Evolutionary conservation across 2,329 filamentous ascomycete species (phyloP), one percentile per base, ranked within the genome.

Genomic region (Zalaria sp.): DNA sequence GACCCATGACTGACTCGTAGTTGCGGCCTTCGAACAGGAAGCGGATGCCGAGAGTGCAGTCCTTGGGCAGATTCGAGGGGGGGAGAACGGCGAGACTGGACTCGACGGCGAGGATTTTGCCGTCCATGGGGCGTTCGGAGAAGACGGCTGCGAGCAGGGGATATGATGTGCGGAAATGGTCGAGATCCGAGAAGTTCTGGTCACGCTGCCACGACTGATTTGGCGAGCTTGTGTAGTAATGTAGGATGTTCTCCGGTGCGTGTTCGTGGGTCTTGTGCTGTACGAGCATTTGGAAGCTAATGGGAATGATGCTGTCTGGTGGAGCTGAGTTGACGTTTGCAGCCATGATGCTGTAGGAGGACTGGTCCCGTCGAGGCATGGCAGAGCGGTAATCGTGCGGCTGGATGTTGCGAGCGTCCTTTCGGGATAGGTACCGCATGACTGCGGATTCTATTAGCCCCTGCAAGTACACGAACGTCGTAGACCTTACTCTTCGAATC

Each of bases 271-370:
- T 18, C 32, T 56, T 57, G 18, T 56, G 58, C 41, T 61, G 58
- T 25, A 66, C 59, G 29, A 61, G 57, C 59, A 68, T 65, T 41
- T 57, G 54, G 34, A 68, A 66, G 5, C 59, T 51, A 4, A 41
- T 45, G 5, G 57, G 57, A 42, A 53, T 47, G 25, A 60, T 55
- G 11, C 50, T 38, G 8, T 51, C 51, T 2, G 47, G 4, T 43
- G 34, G 6, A 43, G 11, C 37, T 54, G 42, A 18, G 32, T 27
- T 44, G 34, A 34, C 52, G 27, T 34, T 28, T 37, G 37, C 41
- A 46, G 27, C 39, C 18, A 40, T 18, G 38, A 34, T 27, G 25
- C 27, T 34, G 31, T 32, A 8, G 35, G 34, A 38, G 39, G 27
- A 42, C 44, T 18, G 43, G 31, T 3, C 39, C 27, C 28, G 34